These are phyloP conservation scores for Cadophora sp. DNA, from an alignment of 2,329 filamentous ascomycete genomes.

Conservation along the genomic window DNA sequence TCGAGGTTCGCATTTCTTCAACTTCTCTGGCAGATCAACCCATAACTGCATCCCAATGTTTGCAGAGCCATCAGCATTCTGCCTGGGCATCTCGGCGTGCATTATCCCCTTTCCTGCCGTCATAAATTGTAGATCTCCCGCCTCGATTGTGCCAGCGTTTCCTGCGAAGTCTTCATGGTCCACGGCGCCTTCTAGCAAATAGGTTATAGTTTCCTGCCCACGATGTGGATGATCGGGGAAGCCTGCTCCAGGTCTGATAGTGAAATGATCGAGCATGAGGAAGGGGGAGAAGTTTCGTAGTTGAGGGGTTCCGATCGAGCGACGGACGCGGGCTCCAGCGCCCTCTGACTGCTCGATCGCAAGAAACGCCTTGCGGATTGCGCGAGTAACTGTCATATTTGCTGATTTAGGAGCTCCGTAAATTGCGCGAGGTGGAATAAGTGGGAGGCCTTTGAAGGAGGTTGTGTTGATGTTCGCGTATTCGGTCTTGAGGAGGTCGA, in stretches of 20 bases:
- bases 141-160: constrained; percentile 80
- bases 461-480: constrained; percentile 31
- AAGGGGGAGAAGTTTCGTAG: constrained; percentile 91
- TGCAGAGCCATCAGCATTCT: constrained; percentile 75
- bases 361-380: constrained; percentile 83
- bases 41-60: constrained; percentile 94
- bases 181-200: constrained; percentile 82
- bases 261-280: constrained; percentile 96
- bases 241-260: constrained; percentile 77
- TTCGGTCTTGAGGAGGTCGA: constrained; percentile 31
- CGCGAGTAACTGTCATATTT: constrained; percentile 72
- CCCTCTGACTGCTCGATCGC: constrained; percentile 89
- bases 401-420: constrained; percentile 34
- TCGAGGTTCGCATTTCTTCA: constrained; percentile 89
- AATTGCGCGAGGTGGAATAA: constrained; percentile 32
- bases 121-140: constrained; percentile 98
- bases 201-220: constrained; percentile 79
- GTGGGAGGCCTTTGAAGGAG: constrained; percentile 29
- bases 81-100: constrained; percentile 92
- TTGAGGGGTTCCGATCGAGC: constrained; percentile 84
- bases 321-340: constrained; percentile 83
- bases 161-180: constrained; percentile 95
- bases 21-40: constrained; percentile 84
- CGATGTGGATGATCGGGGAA: constrained; percentile 89
- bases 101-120: constrained; percentile 91